Base-by-base conservation (phyloP, 768 basidiomycete genomes). In the Panaeolus cyanescens region DNA sequence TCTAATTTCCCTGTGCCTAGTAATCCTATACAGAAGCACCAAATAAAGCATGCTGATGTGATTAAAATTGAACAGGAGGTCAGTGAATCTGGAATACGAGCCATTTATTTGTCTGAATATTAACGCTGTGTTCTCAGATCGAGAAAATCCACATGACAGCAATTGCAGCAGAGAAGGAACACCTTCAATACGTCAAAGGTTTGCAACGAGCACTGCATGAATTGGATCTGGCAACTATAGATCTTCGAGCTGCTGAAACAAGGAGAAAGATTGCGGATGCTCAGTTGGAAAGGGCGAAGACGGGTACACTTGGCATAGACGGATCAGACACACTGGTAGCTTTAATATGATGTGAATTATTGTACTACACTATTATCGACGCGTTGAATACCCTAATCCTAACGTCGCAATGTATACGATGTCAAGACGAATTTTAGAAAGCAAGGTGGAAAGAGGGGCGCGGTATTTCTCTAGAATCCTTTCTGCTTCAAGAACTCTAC, bases 241-340 rank as follows among this genome's bases (percentile, higher is more conserved):
- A 92, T 61, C 70, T 90, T 59, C 80, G 80, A 58, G 80, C 80
- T 36, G 85, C 85, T 17, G 85, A 86, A 75, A 75, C 75, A 57
- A 81, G 88, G 57, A 82, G 88, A 58, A 82, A 77, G 64, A 76
- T 85, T 19, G 85, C 88, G 22, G 84, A 84, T 59, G 65, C 65
- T 64, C 88, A 88, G 64, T 72, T 88, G 60, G 86, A 89, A 70
- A 83, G 82, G 71, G 89, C 89, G 59, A 79, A 82, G 20, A 74
- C 73, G 36, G 90, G 90, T n/a, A 70, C 75, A 59, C 75, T 90
- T 57, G 90, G 89, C 7, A 83, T 88, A 60, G 86, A 87, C 40
- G 71, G 71, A 25, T 31, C 62, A 33, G 65, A 68, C 39, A 32
- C 58, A 32, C 56, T n/a, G 31, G 19, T 25, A 12, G 42, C 5